phyloP scores from a whole-genome alignment of 129 eudicot genomes.

The sunflower (Helianthus annuus) region HanXRQr2.0-SUNRISE NC_035437.2:40308610-40309109 shows the following conservation, averaged over 20 bases:
- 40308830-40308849: background rate
- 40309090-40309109: slow-evolving; percentile 45
- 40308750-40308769: too few species aligned
- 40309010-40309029: slow-evolving; percentile 54
- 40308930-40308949: slow-evolving; percentile 48
- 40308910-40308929: slow-evolving; percentile 43
- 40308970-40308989: slow-evolving; percentile 42
- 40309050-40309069: slow-evolving; percentile 45
- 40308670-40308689: too few species aligned
- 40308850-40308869: too few species aligned
- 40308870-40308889: too few species aligned
- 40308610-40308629: too few species aligned
- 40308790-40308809: background rate
- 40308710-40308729: too few species aligned
- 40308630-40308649: too few species aligned
- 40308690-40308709: too few species aligned
- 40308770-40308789: background rate
- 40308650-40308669: too few species aligned
- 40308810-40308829: background rate
- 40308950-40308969: slow-evolving; percentile 34
- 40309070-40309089: slow-evolving; percentile 28
- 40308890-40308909: slow-evolving; percentile 38
- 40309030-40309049: slow-evolving; percentile 52
- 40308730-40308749: too few species aligned
- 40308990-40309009: slow-evolving; percentile 56